Evolutionary conservation across 2,329 filamentous ascomycete genomes (phyloP), one percentile per base, ranked within the genome.

Genomic region (Colletotrichum viniferum): DNA sequence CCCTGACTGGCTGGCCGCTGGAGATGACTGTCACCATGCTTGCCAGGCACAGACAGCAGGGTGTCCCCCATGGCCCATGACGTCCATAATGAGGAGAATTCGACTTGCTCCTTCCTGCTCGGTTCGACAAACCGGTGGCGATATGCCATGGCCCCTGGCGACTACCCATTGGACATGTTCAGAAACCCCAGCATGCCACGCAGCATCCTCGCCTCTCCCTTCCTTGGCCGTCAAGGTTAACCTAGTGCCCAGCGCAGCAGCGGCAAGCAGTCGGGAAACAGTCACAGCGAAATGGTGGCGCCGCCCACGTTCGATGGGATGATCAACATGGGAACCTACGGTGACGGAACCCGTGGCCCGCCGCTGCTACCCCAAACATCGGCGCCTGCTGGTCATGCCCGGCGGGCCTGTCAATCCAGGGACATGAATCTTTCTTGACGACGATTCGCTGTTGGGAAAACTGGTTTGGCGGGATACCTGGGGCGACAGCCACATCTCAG

Each of bases 31-130:
- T 32, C 43, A 21, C 32, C 73, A 60, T 36, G 73, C 69, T 62
- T 73, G 69, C 63, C 63, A 75, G 69, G 62, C 30, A 68, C 69
- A 10, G 52, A 26, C 48, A 63, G 24, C 69, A 64, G 34, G 69
- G 56, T 48, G 14, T 73, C 21, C 58, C 43, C 34, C 64, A 58
- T 52, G 43, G 70, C 69, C 26, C 63, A 76, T 76, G 73, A 76
- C 64, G 73, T 76, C 14, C 55, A 32, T 21, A 30, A 30, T 28
- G 55, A 72, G 62, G 36, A 34, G 34, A 36, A 18, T n/a, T 74
- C 58, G 55, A 58, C 21, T 28, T 24, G 13, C 34, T 7, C 56
- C 36, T 13, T 34, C 8, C 28, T 18, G 52, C 52, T 24, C 68
- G 24, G 30, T 13, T 63, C 28, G 36, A 52, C 43, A 21, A 32